Percentiles rank a stretch among this genome's conserved stretches.
phyloP scores from a whole-genome alignment of 208 protist species.

The Leishmania braziliensis region DNA sequence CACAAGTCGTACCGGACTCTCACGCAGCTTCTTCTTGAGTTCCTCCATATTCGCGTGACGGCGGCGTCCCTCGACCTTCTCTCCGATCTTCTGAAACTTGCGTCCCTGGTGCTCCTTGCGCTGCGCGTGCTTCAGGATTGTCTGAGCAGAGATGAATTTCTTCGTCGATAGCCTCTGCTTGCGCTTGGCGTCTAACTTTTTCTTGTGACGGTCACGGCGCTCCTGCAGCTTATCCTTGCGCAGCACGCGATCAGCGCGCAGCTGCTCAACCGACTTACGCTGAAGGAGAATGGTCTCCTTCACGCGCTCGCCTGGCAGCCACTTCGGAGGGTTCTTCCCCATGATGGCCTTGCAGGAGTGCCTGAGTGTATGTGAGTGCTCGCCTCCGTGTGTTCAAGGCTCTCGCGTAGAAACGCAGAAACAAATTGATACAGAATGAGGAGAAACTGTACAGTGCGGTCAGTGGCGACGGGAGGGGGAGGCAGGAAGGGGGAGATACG shows the following conservation, averaged over 20 bases:
- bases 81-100: conserved; percentile 82
- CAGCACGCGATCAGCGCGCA: conserved; percentile 82
- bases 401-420: not conserved
- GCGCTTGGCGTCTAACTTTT: conserved; percentile 86
- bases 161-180: conserved; percentile 82
- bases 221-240: conserved; percentile 83
- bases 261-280: conserved; percentile 90
- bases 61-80: conserved; percentile 60
- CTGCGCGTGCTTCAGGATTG: conserved; percentile 83
- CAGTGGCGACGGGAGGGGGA: not conserved
- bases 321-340: conserved; percentile 89
- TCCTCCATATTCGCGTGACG: conserved; percentile 34
- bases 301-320: conserved; percentile 90
- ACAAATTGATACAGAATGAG: not conserved
- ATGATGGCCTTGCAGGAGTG: conserved; percentile 31
- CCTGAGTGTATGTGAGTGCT: not conserved
- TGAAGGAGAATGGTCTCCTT: conserved; percentile 92
- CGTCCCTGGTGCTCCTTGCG: conserved; percentile 70
- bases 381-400: not conserved
- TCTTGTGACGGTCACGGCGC: conserved; percentile 72
- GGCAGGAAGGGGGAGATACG: too few species aligned
- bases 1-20: conserved; percentile 63
- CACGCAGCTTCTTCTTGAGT: conserved; percentile 44
- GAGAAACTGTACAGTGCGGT: not conserved
- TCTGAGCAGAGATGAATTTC: conserved; percentile 89